Evolutionary conservation across 257 asterid genomes (phyloP), one percentile per base, ranked within the genome.

Genomic region (Vinca minor): DNA sequence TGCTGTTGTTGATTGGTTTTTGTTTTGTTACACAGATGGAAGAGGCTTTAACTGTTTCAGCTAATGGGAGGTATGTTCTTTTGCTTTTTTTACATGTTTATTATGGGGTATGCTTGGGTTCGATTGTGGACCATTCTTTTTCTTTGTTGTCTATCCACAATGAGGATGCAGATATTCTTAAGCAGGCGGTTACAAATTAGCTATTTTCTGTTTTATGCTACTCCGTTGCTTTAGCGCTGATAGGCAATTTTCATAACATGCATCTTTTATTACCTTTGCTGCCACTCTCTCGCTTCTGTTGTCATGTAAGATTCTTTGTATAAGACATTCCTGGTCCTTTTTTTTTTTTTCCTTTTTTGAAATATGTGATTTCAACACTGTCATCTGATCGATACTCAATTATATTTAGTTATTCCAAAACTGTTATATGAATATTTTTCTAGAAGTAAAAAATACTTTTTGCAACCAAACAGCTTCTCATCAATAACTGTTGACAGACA

Each of bases 401-500:
- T 18, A n/a, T 46, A n/a, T n/a, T 18, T 10, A 29, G 45, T 47
- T 14, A 11, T 10, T 14, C 21, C 7, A 31, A 29, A 63, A 32
- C 0, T 25, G 28, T 54, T 38, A 55, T 7, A 29, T 31, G 5
- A 0, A 38, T 17, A 23, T 42, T n/a, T n/a, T 10, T 26, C 54
- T 46, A 61, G 34, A 39, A 2, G 21, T 38, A 62, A 62, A 42
- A 17, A 64, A 15, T 12, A 20, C 48, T 66, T 49, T 28, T 36
- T 58, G 53, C 64, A 15, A 25, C 36, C n/a, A 4, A 39, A 15
- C 20, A 54, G 61, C 68, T 70, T 58, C 63, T 52, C 62, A 59
- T 64, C 46, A 57, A 60, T 54, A 31, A 46, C 63, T 73, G 54
- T 60, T 83, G 38, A n/a, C n/a, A n/a, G 74, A 73, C 90, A 63